Conservation (phyloP, 805 yeast species). For the Wickerhamomyces pijperi region DNA sequence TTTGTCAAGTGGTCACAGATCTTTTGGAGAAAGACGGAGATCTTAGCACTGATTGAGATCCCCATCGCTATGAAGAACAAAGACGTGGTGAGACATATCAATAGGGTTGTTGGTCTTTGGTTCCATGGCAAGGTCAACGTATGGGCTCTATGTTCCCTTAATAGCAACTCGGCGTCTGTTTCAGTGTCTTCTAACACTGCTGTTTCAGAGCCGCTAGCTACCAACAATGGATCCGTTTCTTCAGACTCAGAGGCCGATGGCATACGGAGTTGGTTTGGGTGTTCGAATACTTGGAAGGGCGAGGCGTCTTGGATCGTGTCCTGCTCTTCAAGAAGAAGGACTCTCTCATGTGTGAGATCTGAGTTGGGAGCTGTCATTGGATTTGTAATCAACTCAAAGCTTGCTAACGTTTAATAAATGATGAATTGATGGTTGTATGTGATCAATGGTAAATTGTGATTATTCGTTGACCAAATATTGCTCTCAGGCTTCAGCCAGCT, state of each 20-base stretch:
- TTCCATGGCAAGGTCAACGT: constrained; percentile 40
- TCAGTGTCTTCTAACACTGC: no score
- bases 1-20: constrained; percentile 22
- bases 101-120: constrained; percentile 43
- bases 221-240: background rate
- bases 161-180: constrained; percentile 18
- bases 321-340: background rate
- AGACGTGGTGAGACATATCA: constrained; percentile 33
- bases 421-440: no score
- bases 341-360: background rate
- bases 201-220: no score
- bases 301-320: background rate
- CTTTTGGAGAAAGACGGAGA: constrained; percentile 21
- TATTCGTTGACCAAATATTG: no score
- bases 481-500: no score
- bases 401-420: no score
- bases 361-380: no score
- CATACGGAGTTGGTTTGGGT: background rate
- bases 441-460: no score
- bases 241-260: constrained; percentile 4
- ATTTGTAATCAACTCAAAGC: no score
- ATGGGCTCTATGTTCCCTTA: constrained; percentile 34
- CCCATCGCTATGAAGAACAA: constrained; percentile 31
- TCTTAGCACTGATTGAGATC: constrained; percentile 27
- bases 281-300: background rate